Conservation (phyloP, 2,329 filamentous ascomycete genomes). For the Aspergillus persii region DNA sequence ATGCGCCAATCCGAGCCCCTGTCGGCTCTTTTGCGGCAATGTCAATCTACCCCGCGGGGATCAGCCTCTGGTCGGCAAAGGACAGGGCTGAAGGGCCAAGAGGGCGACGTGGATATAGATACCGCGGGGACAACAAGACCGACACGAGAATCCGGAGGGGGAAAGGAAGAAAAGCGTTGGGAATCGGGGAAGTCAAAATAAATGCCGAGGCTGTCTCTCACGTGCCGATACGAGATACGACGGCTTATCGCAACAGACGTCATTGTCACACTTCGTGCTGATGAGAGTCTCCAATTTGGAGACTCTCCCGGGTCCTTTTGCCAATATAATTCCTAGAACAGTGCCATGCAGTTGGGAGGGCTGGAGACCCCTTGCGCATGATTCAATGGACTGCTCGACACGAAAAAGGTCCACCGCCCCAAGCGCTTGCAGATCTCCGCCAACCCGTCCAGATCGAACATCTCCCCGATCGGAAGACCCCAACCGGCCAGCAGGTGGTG, state of each 20-base stretch:
- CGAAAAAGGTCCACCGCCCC: slow-evolving; percentile 38
- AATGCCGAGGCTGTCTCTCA: not conserved
- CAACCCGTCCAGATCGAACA: slow-evolving; percentile 40
- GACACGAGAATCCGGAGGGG: not conserved
- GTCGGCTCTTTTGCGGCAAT: not conserved
- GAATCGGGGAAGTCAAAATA: not conserved
- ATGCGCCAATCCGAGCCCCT: not conserved
- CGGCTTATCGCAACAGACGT: not conserved
- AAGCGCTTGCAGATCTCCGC: slow-evolving; percentile 31
- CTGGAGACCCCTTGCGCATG: slow-evolving; percentile 40
- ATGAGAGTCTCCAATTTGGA: no score
- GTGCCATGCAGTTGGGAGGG: slow-evolving; percentile 44
- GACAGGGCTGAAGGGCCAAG: not conserved
- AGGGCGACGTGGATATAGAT: not conserved
- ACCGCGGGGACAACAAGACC: not conserved
- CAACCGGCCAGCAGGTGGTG: slow-evolving; percentile 38
- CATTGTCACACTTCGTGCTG: no score
- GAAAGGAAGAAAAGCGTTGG: slow-evolving; percentile 1
- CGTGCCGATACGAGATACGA: slow-evolving; percentile 4
- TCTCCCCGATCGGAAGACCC: slow-evolving; percentile 41
- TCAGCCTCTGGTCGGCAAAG: not conserved
- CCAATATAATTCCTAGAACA: slow-evolving; percentile 29
- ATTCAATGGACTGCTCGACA: slow-evolving; percentile 42
- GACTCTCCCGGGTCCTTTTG: no score
- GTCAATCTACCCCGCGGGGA: not conserved